Evolutionary conservation across 2,329 filamentous ascomycete genomes (phyloP), one percentile per base, ranked within the genome.

Genomic region (Fusarium sp.): DNA sequence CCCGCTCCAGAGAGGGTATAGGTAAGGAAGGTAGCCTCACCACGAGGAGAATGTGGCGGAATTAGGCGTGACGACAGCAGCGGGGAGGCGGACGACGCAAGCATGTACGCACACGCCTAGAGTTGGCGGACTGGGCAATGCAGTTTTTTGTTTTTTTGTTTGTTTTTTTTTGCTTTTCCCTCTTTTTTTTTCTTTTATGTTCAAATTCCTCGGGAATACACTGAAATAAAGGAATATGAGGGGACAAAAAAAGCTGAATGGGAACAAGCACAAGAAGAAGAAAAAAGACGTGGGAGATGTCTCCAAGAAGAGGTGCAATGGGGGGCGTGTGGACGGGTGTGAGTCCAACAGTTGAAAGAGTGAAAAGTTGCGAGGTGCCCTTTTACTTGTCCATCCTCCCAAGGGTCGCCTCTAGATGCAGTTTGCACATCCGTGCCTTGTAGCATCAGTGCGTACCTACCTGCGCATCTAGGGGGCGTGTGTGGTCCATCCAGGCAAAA

Each of bases 401-500:
- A 38, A 63, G 57, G 66, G 64, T 70, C 52, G 54, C 58, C 60
- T 66, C 67, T 70, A 65, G 72, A 73, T 73, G 71, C 52, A 64
- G 66, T 62, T 68, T 74, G 60, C 50, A 70, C 66, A 72, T 71
- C 65, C 65, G 63, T 72, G 35, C 71, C 65, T 71, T 72, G 69
- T 69, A 74, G 43, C 71, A 71, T 71, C 71, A 65, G 59, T 73
- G 47, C 40, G 52, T 50, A 20, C 50, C 12, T 50, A 38, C 57
- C 32, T 64, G 62, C 68, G 14, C 38, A 59, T 64, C 68, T 68
- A 56, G 70, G 66, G 59, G 59, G 27, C 60, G 47, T 65, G 66
- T 69, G 52, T 35, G 43, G 60, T 32, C 30, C 43, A 45, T 45
- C 45, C 45, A 50, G 56, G 37, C 66, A 73, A 58, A 57, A 67